These are phyloP conservation scores for Sanghuangporus baumii DNA, from an alignment of 1,284 basidiomycete genomes.

Conservation along the genomic window DNA sequence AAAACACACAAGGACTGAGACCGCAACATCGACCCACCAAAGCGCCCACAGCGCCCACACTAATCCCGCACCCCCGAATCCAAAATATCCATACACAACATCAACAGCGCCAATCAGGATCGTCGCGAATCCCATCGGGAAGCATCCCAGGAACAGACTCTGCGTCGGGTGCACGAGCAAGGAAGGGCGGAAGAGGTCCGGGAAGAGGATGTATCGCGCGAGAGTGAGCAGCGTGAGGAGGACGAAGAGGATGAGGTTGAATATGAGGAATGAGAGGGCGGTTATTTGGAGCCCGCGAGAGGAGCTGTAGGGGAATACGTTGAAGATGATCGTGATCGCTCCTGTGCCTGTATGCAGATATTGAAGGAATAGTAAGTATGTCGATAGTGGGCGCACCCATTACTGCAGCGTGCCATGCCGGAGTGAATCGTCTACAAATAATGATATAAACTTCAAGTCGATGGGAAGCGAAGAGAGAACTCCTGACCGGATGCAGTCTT, in stretches of 20 bases:
- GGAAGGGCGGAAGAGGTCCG: slow-evolving; percentile 42
- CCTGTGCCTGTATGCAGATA: slow-evolving; percentile 43
- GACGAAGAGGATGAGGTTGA: slow-evolving; percentile 60
- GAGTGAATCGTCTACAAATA: slow-evolving; percentile 8
- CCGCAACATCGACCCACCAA: slow-evolving; percentile 67
- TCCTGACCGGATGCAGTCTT: background rate
- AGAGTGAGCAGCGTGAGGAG: slow-evolving; percentile 43
- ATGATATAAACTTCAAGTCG: background rate
- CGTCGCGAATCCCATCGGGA: slow-evolving; percentile 69
- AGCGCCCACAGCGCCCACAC: slow-evolving; percentile 59
- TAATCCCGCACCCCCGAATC: slow-evolving; percentile 50
- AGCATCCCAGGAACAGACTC: slow-evolving; percentile 62
- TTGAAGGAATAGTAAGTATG: background rate
- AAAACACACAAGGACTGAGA: slow-evolving; percentile 59
- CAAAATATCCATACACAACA: slow-evolving; percentile 36
- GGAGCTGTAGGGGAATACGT: slow-evolving; percentile 47
- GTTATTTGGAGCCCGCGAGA: slow-evolving; percentile 34
- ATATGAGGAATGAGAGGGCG: slow-evolving; percentile 53
- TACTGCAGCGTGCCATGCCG: slow-evolving; percentile 14
- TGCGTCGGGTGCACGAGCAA: slow-evolving; percentile 57
- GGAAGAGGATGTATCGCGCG: slow-evolving; percentile 51
- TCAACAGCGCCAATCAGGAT: slow-evolving; percentile 47
- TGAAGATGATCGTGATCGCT: slow-evolving; percentile 46
- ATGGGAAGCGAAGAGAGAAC: background rate
- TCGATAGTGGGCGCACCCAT: slow-evolving; percentile 5